Conservation (phyloP, 108 stramenopile genomes). For the Hondaea fermentalgiana region DNA sequence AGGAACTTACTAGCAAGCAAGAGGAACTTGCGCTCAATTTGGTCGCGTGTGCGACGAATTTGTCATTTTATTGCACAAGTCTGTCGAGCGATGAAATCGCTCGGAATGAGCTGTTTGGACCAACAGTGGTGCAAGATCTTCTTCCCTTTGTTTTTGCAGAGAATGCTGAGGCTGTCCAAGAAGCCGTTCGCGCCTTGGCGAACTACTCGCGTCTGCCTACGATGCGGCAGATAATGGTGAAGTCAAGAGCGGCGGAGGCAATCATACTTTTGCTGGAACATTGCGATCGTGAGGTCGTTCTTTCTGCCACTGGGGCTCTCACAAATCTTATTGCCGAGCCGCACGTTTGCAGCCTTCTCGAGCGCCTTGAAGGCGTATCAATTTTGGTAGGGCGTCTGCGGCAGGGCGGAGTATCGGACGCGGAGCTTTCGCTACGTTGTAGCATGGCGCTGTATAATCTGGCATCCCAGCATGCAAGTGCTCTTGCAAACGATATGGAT, state of each 20-base stretch:
- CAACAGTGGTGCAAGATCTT: neutral
- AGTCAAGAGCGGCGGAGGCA: neutral
- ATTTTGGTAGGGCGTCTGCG: neutral
- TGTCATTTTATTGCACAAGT: neutral
- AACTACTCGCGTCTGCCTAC: neutral
- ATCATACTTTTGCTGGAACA: neutral
- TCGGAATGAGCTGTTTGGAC: neutral
- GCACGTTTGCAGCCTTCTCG: neutral
- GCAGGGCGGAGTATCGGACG: neutral
- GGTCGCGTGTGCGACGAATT: neutral
- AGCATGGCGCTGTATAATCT: neutral
- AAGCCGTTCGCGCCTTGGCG: neutral
- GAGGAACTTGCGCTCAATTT: slow-evolving; percentile 1
- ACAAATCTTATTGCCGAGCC: neutral
- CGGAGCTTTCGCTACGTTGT: neutral
- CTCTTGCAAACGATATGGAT: neutral
- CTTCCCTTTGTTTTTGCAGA: neutral
- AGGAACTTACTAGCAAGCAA: neutral
- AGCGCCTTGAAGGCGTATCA: neutral
- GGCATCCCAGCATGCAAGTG: neutral
- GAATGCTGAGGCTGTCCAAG: neutral
- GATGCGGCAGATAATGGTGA: neutral
- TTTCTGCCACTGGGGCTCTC: neutral
- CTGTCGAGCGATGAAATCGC: neutral
- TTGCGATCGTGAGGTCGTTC: neutral